These are phyloP conservation scores for Fonsecaea erecta DNA, from an alignment of 2,329 filamentous ascomycete genomes.

Conservation along the genomic window DNA sequence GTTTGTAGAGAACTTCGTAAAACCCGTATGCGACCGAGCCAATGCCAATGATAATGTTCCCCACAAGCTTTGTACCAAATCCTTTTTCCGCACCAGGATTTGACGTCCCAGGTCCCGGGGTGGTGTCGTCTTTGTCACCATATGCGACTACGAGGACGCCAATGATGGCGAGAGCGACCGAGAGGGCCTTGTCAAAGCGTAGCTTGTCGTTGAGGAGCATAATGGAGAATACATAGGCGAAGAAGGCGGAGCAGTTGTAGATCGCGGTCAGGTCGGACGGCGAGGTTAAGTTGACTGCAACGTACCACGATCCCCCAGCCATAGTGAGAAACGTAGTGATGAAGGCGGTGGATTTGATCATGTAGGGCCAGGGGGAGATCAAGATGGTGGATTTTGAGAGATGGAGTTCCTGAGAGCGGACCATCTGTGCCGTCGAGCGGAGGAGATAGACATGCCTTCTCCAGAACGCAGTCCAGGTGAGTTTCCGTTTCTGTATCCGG, in stretches of 20 bases:
- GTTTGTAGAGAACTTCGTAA: conserved; percentile 97
- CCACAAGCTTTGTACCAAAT: conserved; percentile 66
- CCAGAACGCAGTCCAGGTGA: conserved; percentile 87
- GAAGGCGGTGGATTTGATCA: conserved; percentile 76
- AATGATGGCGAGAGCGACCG: conserved; percentile 82
- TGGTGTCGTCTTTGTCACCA: conserved; percentile 68
- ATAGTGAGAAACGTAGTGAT: conserved; percentile 86
- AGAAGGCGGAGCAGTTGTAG: conserved; percentile 99
- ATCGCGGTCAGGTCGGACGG: conserved; percentile 94
- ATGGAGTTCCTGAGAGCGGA: conserved; percentile 72
- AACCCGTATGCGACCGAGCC: conserved; percentile 93
- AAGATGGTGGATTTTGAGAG: conserved; percentile 52
- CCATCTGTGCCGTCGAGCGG: conserved; percentile 77
- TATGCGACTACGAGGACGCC: conserved; percentile 97
- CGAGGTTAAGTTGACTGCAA: conserved; percentile 91
- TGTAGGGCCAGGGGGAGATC: conserved; percentile 68
- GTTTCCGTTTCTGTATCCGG: conserved; percentile 74
- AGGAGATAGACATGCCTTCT: conserved; percentile 68
- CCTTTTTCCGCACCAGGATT: conserved; percentile 47
- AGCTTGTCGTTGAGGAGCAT: conserved; percentile 85
- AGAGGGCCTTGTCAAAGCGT: conserved; percentile 80
- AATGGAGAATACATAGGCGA: conserved; percentile 96
- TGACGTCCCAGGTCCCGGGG: conserved; percentile 60
- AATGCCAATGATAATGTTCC: conserved; percentile 88
- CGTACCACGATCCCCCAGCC: conserved; percentile 91